These are phyloP conservation scores for Adiantum capillusveneris DNA, from an alignment of 75 land plant species.

Conservation along the genomic window DNA sequence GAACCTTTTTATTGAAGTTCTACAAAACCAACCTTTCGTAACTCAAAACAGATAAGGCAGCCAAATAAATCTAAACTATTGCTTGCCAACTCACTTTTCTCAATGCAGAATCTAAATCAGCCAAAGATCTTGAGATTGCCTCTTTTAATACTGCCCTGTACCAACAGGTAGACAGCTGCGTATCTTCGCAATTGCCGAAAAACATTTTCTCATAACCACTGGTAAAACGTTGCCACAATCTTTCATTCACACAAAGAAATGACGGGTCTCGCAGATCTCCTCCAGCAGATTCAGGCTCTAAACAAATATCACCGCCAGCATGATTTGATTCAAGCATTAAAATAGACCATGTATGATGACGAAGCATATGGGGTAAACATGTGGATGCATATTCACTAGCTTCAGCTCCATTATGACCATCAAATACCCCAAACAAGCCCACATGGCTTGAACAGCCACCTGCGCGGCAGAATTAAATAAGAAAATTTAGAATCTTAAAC, in stretches of 20 bases:
- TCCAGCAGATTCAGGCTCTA: not conserved
- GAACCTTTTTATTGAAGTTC: constrained; percentile 53
- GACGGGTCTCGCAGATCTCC: not conserved
- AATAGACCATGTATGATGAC: constrained; percentile 5
- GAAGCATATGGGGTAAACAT: constrained; percentile 25
- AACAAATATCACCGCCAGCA: not conserved
- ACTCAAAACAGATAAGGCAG: too few species aligned
- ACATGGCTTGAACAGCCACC: constrained; percentile 8
- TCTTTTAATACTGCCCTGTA: constrained; percentile 67
- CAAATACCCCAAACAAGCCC: constrained; percentile 80
- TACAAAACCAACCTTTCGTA: constrained; percentile 20
- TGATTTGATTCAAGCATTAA: not conserved
- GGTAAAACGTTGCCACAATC: not conserved
- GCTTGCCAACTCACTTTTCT: constrained; percentile 64
- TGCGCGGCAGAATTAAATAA: too few species aligned
- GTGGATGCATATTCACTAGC: constrained; percentile 88
- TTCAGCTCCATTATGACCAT: constrained; percentile 94
- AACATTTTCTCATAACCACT: constrained; percentile 2
- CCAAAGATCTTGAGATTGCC: constrained; percentile 63
- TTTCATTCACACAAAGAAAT: not conserved
- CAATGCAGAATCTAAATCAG: constrained; percentile 71
- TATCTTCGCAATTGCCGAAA: constrained; percentile 6
- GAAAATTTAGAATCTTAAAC: too few species aligned
- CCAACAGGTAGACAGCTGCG: constrained; percentile 10
- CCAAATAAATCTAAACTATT: too few species aligned